A percentile compares a stretch with the other conserved stretches of the same genome.
Conservation (phyloP, 2,329 filamentous ascomycete species). For the Apiospora arundinis region DNA sequence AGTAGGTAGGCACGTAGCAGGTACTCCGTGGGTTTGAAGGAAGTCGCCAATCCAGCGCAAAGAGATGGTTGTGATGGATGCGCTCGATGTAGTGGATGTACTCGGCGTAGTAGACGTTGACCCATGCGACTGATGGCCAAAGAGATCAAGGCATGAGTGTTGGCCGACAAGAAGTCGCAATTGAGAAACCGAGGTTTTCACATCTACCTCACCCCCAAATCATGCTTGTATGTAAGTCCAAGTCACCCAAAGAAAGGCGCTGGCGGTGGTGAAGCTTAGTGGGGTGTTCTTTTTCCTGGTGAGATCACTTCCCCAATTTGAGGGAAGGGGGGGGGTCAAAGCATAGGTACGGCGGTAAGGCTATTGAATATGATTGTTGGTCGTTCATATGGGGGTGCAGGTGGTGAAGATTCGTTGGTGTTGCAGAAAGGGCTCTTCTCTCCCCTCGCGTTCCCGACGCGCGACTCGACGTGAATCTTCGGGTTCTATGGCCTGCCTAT, state of each 20-base stretch:
- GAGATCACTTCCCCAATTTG: not conserved
- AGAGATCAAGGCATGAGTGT: too few relatives aligned
- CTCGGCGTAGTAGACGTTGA: not conserved
- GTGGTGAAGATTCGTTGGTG: slow-evolving; percentile 4
- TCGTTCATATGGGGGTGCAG: not conserved
- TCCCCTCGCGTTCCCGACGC: not conserved
- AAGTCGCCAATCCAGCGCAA: not conserved
- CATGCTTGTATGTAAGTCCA: not conserved
- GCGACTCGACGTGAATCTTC: slow-evolving; percentile 12
- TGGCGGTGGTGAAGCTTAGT: not conserved
- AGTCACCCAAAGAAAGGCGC: not conserved
- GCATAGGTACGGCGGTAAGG: not conserved
- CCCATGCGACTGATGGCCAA: too few relatives aligned
- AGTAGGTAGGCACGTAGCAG: not conserved
- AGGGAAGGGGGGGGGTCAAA: not conserved
- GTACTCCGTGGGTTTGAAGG: not conserved
- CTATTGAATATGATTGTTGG: not conserved
- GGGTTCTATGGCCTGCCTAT: not conserved
- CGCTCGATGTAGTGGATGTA: not conserved
- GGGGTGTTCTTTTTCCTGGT: not conserved
- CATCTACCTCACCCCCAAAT: not conserved
- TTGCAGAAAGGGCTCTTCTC: not conserved
- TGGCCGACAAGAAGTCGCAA: not conserved
- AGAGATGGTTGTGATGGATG: too few relatives aligned
- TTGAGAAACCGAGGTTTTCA: not conserved